phyloP scores from a whole-genome alignment of 202 grass and related monocot species.

The Panicum hallii region DNA sequence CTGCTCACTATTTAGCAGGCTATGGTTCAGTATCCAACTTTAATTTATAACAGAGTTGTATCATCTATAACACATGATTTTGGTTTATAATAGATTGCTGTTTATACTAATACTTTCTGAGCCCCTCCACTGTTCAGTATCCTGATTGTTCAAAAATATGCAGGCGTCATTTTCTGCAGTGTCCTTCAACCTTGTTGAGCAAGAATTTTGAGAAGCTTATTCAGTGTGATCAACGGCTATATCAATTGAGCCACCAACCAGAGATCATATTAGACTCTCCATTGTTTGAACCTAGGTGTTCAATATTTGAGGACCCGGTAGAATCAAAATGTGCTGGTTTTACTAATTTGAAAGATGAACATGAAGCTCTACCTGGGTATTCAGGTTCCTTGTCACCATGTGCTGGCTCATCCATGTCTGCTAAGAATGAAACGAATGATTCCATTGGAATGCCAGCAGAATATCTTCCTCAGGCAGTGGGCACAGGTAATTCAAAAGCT shows the following conservation, averaged over 20 bases:
- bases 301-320: conserved; percentile 81
- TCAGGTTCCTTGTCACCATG: conserved; percentile 67
- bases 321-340: conserved; percentile 63
- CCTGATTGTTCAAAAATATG: conserved; percentile 37
- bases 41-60: neutral
- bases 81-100: neutral
- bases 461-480: conserved; percentile 58
- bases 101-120: conserved; percentile 27
- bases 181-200: conserved; percentile 69
- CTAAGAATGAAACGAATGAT: conserved; percentile 64
- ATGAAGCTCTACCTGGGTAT: conserved; percentile 70
- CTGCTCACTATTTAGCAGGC: neutral
- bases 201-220: conserved; percentile 98
- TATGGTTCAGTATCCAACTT: neutral
- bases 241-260: conserved; percentile 77
- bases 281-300: conserved; percentile 81
- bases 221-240: conserved; percentile 77
- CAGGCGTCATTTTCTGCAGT: conserved; percentile 91
- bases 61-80: neutral
- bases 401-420: conserved; percentile 68
- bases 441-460: conserved; percentile 59
- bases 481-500: conserved; percentile 61
- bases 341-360: conserved; percentile 66
- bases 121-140: conserved; percentile 18
- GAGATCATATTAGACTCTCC: conserved; percentile 71